Evolutionary conservation across 768 basidiomycete genomes (phyloP), one percentile per base, ranked within the genome.

Genomic region (Guyanaporus albipodus): DNA sequence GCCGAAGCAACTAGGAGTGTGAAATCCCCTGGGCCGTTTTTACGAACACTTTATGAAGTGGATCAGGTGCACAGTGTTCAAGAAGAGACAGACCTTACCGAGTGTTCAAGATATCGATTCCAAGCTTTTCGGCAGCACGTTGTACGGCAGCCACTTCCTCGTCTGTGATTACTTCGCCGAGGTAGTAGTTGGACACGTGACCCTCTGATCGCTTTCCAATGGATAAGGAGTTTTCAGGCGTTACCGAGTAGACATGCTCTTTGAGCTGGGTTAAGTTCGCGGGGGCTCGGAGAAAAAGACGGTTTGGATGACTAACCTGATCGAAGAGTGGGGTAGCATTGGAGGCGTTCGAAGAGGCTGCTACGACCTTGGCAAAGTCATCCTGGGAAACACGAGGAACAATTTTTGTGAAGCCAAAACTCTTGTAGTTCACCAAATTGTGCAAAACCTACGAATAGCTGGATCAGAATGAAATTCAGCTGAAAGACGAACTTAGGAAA

Each of bases 351-450:
- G 70, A 68, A n/a, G 86, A 89, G 7, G 73, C 70, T 17, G 71
- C 64, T 15, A 91, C 72, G 27, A 86, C 79, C 6, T 71, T 72
- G 32, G 74, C 77, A 58, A 94, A 91, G 55, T 78, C 81, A 14
- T 70, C 73, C 19, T 73, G 57, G 2, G 79, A 57, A 37, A 87
- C 57, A 18, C 91, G 83, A 18, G 91, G 90, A 38, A 91, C 61
- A 54, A 94, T 85, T 70, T 94, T 93, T 34, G 86, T 87, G 59
- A 85, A 87, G 2, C 91, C 91, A 52, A 93, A 93, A 3, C 74
- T 77, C 62, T 80, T 87, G 68, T 82, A 91, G 67, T 91, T 91
- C 19, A 56, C 75, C 27, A 76, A 49, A 46, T 74, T 74, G 52
- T 70, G 71, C 49, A 77, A 47, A 22, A 68, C 67, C 73, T 71